These are phyloP conservation scores for Ramalina peruviana DNA, from an alignment of 495 filamentous ascomycete genomes.

Conservation along the genomic window DNA sequence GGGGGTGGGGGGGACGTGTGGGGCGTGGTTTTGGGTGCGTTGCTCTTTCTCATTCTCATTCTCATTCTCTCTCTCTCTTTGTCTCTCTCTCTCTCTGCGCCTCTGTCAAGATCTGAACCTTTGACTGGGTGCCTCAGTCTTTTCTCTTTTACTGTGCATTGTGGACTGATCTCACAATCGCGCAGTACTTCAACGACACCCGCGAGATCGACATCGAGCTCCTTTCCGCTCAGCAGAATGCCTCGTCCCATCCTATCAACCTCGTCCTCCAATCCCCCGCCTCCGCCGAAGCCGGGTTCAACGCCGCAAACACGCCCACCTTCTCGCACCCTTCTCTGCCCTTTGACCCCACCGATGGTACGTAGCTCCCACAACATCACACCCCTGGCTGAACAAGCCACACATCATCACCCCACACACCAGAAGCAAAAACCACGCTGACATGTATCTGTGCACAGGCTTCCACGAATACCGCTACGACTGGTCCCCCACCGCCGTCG, in stretches of 20 bases:
- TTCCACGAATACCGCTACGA: conserved; percentile 73
- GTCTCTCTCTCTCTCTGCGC: neutral
- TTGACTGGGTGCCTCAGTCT: too few species aligned
- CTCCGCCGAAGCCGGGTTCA: conserved; percentile 37
- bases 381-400: neutral
- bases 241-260: conserved; percentile 42
- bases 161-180: neutral
- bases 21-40: conserved; percentile 64
- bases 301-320: conserved; percentile 39
- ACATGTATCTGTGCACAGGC: conserved; percentile 1
- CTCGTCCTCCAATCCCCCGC: conserved; percentile 54
- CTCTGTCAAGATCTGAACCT: too few species aligned
- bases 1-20: conserved; percentile 47
- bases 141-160: too few species aligned
- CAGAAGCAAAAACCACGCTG: neutral
- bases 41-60: neutral
- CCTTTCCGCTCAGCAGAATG: conserved; percentile 44
- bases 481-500: conserved; percentile 43
- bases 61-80: neutral
- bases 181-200: conserved; percentile 58
- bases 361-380: neutral
- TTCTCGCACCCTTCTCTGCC: conserved; percentile 41
- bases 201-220: conserved; percentile 74
- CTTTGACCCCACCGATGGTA: conserved; percentile 40
- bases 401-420: conserved; percentile 5